Conservation (phyloP, 352 stramenopile species). For the Peronospora farinosa region DNA sequence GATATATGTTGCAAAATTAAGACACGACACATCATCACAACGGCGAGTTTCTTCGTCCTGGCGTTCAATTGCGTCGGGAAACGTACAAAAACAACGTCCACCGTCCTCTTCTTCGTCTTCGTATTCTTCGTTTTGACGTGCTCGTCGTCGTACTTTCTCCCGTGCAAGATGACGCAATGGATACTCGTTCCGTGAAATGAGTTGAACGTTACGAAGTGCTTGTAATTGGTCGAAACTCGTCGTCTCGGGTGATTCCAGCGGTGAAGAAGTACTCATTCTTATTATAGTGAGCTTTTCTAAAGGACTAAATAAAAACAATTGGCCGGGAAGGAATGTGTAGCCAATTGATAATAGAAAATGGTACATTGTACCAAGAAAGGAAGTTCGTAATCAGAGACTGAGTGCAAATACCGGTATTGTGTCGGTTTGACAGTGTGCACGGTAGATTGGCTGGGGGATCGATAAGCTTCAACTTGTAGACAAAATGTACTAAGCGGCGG, state of each 20-base stretch:
- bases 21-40: constrained; percentile 80
- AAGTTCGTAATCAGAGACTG: no score
- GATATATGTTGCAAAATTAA: constrained; percentile 87
- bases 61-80: constrained; percentile 36
- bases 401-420: neutral
- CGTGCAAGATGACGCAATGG: constrained; percentile 48
- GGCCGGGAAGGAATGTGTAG: neutral
- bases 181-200: constrained; percentile 70
- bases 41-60: constrained; percentile 26
- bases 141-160: constrained; percentile 30
- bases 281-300: constrained; percentile 4
- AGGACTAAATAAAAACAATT: neutral
- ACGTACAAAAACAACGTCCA: constrained; percentile 49
- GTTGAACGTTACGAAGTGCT: constrained; percentile 51
- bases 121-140: constrained; percentile 23
- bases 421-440: neutral
- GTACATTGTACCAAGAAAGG: neutral
- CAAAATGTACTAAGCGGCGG: no score
- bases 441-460: no score
- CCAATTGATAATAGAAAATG: constrained; percentile 1
- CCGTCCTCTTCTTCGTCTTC: constrained; percentile 31
- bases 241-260: neutral
- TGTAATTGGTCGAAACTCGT: constrained; percentile 58
- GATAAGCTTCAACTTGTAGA: no score
- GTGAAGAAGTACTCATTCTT: neutral